Evolutionary conservation across 2,329 filamentous ascomycete genomes (phyloP).

Genomic region (Aureobasidium sp.): DNA sequence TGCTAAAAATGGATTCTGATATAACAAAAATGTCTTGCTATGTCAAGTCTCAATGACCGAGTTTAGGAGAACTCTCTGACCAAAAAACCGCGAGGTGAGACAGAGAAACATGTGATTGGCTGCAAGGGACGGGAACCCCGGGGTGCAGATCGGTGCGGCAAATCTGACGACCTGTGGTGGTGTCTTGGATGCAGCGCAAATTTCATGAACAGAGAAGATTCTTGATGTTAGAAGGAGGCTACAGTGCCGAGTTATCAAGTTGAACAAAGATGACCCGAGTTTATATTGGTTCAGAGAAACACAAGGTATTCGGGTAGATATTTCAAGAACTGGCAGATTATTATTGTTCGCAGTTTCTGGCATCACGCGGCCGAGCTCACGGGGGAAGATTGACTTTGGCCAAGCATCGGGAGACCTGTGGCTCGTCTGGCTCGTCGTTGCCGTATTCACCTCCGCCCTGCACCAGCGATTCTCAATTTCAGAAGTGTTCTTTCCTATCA

Average conservation of each 20-base stretch:
- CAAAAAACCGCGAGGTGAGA: conserved; percentile 4
- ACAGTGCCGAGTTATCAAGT: background rate
- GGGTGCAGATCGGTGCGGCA: conserved; percentile 12
- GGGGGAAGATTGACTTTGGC: conserved; percentile 8
- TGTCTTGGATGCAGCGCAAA: background rate
- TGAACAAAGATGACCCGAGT: background rate
- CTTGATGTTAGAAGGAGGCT: background rate
- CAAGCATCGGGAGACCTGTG: conserved; percentile 7
- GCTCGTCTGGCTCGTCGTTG: conserved; percentile 1
- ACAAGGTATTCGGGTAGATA: background rate
- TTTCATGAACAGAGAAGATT: background rate
- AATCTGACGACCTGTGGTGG: conserved; percentile 14
- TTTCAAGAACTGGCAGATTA: conserved; percentile 1
- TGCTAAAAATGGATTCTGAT: background rate
- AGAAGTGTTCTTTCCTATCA: background rate
- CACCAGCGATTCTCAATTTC: conserved; percentile 5
- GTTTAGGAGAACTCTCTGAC: background rate
- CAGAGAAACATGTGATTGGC: conserved; percentile 4
- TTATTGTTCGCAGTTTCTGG: background rate
- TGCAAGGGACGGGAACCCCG: conserved; percentile 7
- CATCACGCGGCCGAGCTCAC: conserved; percentile 9
- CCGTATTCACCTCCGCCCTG: background rate
- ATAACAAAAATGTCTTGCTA: background rate
- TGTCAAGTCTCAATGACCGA: background rate
- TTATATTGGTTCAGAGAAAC: background rate